Evolutionary conservation across 257 asterid species (phyloP).

Genomic region (Eustoma russellianum): DNA sequence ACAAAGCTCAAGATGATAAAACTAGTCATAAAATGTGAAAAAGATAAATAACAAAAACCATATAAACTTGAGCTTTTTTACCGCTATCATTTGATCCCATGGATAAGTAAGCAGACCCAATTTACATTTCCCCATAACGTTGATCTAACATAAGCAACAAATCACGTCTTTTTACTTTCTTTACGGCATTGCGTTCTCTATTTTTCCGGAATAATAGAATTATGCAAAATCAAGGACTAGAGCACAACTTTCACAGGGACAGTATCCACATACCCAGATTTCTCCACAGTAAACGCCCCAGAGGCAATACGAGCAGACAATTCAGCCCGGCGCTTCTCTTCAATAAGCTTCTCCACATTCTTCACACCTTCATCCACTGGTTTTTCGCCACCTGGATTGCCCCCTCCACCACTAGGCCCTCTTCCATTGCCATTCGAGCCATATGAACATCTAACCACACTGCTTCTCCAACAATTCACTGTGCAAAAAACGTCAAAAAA

Average conservation of each 20-base stretch:
- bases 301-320: slow-evolving; percentile 85
- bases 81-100: no score
- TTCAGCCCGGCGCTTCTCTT: slow-evolving; percentile 67
- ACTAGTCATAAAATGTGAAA: no score
- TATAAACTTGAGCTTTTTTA: no score
- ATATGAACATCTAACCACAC: slow-evolving; percentile 38
- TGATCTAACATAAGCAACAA: not conserved
- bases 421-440: slow-evolving; percentile 50
- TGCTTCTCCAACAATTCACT: slow-evolving; percentile 26
- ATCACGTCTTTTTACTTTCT: not conserved
- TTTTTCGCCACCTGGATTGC: not conserved
- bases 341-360: slow-evolving; percentile 47
- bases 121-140: not conserved
- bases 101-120: not conserved
- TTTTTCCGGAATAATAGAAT: not conserved
- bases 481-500: slow-evolving; percentile 14
- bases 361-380: slow-evolving; percentile 34
- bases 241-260: not conserved
- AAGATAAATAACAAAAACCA: no score
- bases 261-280: slow-evolving; percentile 35
- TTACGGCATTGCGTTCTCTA: not conserved
- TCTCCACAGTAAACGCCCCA: slow-evolving; percentile 71
- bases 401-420: slow-evolving; percentile 12
- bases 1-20: no score
- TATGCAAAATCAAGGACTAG: not conserved